phyloP scores from a whole-genome alignment of 148 eudicot genomes.

The Silene conica region DNA sequence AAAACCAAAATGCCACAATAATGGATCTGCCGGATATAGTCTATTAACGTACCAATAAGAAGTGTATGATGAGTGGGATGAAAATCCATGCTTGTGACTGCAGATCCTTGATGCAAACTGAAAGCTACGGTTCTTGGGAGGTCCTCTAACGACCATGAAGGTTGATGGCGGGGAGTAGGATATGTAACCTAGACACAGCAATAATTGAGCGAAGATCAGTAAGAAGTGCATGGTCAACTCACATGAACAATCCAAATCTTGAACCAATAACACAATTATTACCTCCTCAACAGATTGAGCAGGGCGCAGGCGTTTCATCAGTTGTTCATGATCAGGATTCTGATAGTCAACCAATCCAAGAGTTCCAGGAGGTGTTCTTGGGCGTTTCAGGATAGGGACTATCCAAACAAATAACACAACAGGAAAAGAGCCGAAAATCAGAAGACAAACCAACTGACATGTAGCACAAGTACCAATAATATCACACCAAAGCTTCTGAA shows the following conservation, averaged over 20 bases:
- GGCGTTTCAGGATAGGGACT: constrained; percentile 68
- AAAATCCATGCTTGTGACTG: constrained; percentile 84
- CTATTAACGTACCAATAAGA: constrained; percentile 57
- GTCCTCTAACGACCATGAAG: constrained; percentile 69
- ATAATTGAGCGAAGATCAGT: not conserved
- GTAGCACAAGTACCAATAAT: not conserved
- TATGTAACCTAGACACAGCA: constrained; percentile 59
- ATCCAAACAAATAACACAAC: constrained; percentile 12
- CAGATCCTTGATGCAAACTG: constrained; percentile 68
- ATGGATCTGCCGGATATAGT: not conserved
- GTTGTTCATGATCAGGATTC: constrained; percentile 78
- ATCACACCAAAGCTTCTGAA: not conserved
- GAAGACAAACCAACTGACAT: not conserved
- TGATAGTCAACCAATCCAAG: constrained; percentile 74
- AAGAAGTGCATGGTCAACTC: not conserved
- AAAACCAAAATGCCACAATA: not conserved
- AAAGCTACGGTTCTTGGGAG: constrained; percentile 83
- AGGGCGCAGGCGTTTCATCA: constrained; percentile 83
- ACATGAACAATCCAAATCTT: not conserved
- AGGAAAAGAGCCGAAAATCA: not conserved
- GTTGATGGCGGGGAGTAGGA: constrained; percentile 63
- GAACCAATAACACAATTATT: constrained; percentile 9
- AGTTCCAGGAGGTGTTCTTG: constrained; percentile 62
- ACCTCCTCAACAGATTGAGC: constrained; percentile 87
- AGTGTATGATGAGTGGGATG: constrained; percentile 73